These are phyloP conservation scores for Fusarium agapanthi DNA, from an alignment of 2,329 filamentous ascomycete genomes.

Conservation along the genomic window DNA sequence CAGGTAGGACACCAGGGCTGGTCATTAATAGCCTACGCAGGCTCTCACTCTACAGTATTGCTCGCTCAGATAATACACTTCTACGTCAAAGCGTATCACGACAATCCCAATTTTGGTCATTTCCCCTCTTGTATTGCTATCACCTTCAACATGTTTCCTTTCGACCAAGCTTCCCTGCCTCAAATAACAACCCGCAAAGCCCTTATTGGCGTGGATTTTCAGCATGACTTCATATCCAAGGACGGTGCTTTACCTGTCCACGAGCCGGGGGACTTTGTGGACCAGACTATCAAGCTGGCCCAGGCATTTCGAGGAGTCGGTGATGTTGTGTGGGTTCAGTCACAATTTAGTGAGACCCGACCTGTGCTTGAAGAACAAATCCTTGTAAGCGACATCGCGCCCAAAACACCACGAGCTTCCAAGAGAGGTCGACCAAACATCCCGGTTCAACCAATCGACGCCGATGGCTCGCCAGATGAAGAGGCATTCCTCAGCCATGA, in stretches of 20 bases:
- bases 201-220: constrained; percentile 84
- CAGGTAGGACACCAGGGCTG: not conserved
- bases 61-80: not conserved
- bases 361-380: constrained; percentile 64
- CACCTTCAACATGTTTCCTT: constrained; percentile 59
- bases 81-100: constrained; percentile 9
- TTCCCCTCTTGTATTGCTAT: not conserved
- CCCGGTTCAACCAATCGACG: constrained; percentile 14
- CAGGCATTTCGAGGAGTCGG: constrained; percentile 76
- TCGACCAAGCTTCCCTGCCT: constrained; percentile 65
- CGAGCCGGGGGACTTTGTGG: constrained; percentile 71
- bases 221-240: constrained; percentile 84
- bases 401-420: constrained; percentile 8
- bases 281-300: constrained; percentile 72
- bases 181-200: constrained; percentile 70
- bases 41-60: not conserved
- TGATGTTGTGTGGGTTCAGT: constrained; percentile 85
- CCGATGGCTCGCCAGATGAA: constrained; percentile 38
- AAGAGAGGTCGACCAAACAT: constrained; percentile 23
- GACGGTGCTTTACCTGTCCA: constrained; percentile 73
- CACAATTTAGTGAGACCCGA: constrained; percentile 73
- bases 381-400: constrained; percentile 51
- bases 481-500: constrained; percentile 59
- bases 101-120: not conserved
- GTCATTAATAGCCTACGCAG: not conserved